Base-by-base conservation (phyloP, 2,329 filamentous ascomycete species). In the Shiraia bambusicola region DNA sequence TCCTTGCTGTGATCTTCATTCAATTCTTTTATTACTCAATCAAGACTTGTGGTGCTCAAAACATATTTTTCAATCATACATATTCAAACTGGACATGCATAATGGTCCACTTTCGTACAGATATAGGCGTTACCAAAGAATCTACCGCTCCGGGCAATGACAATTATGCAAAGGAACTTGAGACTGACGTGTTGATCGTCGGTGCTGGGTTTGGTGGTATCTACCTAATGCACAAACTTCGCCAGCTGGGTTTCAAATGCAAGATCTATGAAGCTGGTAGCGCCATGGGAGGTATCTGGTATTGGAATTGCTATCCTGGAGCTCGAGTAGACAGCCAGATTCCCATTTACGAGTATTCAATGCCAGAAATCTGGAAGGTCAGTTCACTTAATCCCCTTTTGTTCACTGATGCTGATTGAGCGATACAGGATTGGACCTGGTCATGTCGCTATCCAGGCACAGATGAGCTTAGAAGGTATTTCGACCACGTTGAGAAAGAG, bases 401-500 rank as follows among this genome's bases (percentile, higher is more conserved):
- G 9, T 28, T 12, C 24, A 25, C 3, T 29, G 15, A 27, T 14
- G 16, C 36, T 52, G 22, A 47, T 30, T 9, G 26, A 11, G n/a
- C 13, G 2, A 7, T 7, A 11, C 37, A 79, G 58, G 74, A 74
- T 3, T 84, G 79, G 79, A 80, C 69, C 26, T 85, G 79, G 76
- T 66, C 69, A 0, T 72, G 61, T 45, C 74, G 75, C 42, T 82
- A 79, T 35, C 78, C 79, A 1, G 72, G 63, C 9, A 76, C 73
- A 16, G 48, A 70, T 16, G 76, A 84, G 31, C 68, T 84, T 1
- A 71, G 76, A 10, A 57, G 60, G 3, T 84, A 84, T 59, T 84
- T 84, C 54, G 73, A 80, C 12, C 76, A 81, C 35, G 74, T 81
- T 13, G 80, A 82, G 39, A 76, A 76, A 42, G 71, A 76, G 4